These are phyloP conservation scores for Microthyrium microscopicum DNA, from an alignment of 2,329 filamentous ascomycete genomes.

Conservation along the genomic window DNA sequence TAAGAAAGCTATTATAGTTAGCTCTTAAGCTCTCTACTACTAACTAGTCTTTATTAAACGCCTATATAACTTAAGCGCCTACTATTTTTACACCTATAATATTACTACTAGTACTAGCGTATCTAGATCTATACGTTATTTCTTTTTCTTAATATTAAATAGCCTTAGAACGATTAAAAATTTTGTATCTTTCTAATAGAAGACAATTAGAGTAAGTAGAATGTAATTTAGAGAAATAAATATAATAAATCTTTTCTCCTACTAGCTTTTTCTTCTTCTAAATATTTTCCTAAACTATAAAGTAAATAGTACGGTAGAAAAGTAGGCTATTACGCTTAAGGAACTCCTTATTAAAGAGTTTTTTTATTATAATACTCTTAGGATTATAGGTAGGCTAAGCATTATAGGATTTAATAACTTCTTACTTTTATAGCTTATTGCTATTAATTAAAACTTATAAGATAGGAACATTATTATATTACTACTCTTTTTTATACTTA, in stretches of 20 bases:
- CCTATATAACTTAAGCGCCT: neutral
- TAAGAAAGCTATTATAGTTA: too few species aligned
- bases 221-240: neutral
- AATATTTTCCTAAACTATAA: neutral
- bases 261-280: too few species aligned
- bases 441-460: neutral
- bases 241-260: too few species aligned
- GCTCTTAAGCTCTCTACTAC: too few species aligned
- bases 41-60: neutral
- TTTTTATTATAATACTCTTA: too few species aligned
- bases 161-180: neutral
- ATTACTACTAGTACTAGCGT: slow-evolving; percentile 1
- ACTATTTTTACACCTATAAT: neutral
- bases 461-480: neutral
- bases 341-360: too few species aligned
- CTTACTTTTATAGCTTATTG: neutral
- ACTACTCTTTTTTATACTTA: neutral
- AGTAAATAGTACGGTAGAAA: neutral
- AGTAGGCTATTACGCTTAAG: neutral
- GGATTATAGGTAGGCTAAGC: too few species aligned
- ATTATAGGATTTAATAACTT: neutral
- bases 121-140: slow-evolving; percentile 1
- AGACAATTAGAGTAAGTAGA: neutral
- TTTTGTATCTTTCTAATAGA: neutral
- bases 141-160: neutral